Evolutionary conservation across 305 asterid species (phyloP).

Genomic region (Salvia sclarea): DNA sequence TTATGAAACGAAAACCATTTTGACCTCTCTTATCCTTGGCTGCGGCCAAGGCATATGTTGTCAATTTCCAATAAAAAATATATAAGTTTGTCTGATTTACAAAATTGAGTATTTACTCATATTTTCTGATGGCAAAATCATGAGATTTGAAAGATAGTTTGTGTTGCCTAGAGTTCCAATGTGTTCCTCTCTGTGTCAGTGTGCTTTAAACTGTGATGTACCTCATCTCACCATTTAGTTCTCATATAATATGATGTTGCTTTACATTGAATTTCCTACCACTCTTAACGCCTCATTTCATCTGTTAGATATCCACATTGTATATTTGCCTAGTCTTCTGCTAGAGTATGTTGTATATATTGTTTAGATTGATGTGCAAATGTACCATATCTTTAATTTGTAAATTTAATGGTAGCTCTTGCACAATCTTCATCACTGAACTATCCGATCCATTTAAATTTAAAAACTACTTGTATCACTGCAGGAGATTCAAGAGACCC

Average conservation of each 20-base stretch:
- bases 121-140: background rate
- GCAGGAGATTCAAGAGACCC: constrained; percentile 89
- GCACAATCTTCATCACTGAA: constrained; percentile 13
- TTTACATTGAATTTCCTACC: background rate
- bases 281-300: background rate
- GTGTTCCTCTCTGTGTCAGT: background rate
- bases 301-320: background rate
- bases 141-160: background rate
- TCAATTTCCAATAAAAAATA: background rate
- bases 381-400: background rate
- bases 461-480: constrained; percentile 26
- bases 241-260: background rate
- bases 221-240: background rate
- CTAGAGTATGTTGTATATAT: background rate
- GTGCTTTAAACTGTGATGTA: background rate
- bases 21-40: background rate
- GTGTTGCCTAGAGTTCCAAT: background rate
- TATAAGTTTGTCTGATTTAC: background rate
- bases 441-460: background rate
- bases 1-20: background rate
- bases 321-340: background rate
- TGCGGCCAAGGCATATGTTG: background rate
- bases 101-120: background rate
- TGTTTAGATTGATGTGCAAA: background rate
- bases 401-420: background rate